These are phyloP conservation scores for Cordyceps sp. DNA, from an alignment of 2,329 filamentous ascomycete genomes.

Conservation along the genomic window DNA sequence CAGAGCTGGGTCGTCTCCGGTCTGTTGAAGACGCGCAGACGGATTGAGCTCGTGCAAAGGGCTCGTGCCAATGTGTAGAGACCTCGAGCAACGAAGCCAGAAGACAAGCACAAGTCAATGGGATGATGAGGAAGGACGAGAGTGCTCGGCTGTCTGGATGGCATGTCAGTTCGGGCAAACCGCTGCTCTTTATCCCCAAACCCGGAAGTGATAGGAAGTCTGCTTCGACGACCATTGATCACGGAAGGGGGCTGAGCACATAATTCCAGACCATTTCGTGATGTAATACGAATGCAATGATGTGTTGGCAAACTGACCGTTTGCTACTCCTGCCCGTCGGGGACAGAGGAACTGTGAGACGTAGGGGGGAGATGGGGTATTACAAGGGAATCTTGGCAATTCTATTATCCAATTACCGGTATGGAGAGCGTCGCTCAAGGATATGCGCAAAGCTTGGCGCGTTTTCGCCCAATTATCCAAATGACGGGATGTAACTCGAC, in stretches of 20 bases:
- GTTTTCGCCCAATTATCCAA: background rate
- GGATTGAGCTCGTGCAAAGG: too few relatives aligned
- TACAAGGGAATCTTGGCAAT: background rate
- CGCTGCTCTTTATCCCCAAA: too few relatives aligned
- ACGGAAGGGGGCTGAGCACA: background rate
- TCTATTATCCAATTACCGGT: background rate
- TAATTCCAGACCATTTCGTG: background rate
- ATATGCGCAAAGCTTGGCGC: background rate
- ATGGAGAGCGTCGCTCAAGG: background rate
- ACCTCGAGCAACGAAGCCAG: too few relatives aligned
- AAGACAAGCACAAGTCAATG: too few relatives aligned
- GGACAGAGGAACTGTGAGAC: background rate
- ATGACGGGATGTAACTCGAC: background rate
- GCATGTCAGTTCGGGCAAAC: too few relatives aligned
- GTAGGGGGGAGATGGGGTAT: background rate
- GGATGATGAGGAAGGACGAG: too few relatives aligned
- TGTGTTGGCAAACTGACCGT: background rate
- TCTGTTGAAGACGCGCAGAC: too few relatives aligned
- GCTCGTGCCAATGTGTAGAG: too few relatives aligned
- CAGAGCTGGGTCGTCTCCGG: too few relatives aligned
- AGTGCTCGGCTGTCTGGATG: too few relatives aligned
- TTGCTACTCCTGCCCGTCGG: background rate
- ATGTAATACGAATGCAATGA: constrained; percentile 1
- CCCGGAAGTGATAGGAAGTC: background rate
- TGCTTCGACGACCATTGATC: background rate